phyloP scores from a whole-genome alignment of 768 basidiomycete genomes.

The Galerina sulciceps region DNA sequence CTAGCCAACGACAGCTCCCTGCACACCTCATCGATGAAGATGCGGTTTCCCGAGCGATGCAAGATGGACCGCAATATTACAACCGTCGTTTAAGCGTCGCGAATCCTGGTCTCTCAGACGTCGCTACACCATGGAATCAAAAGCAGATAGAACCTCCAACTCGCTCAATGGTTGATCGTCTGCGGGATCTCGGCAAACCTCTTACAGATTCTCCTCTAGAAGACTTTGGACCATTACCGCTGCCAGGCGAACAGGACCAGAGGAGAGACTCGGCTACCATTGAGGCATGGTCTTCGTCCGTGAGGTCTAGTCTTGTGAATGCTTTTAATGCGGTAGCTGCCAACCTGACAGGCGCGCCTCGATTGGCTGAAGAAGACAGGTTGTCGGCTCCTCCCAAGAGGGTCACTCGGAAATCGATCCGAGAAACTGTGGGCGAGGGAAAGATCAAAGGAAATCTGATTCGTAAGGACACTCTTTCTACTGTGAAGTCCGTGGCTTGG shows the following conservation, averaged over 20 bases:
- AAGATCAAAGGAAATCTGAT: background rate
- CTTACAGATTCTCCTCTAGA: conserved; percentile 14
- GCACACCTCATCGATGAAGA: conserved; percentile 31
- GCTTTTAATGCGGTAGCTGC: conserved; percentile 55
- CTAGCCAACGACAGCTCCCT: conserved; percentile 28
- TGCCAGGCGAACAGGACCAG: conserved; percentile 27
- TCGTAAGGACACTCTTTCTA: conserved; percentile 13
- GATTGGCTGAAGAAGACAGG: conserved; percentile 21
- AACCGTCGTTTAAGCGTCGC: background rate
- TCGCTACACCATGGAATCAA: background rate
- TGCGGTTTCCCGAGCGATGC: conserved; percentile 13
- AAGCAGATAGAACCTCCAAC: background rate
- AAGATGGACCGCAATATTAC: background rate
- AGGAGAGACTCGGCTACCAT: conserved; percentile 3
- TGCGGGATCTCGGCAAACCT: conserved; percentile 24
- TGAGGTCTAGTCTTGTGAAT: conserved; percentile 37
- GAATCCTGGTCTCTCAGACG: background rate
- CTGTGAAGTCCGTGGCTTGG: conserved; percentile 34
- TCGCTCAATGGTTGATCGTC: conserved; percentile 22
- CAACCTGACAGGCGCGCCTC: conserved; percentile 32
- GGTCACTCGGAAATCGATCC: conserved; percentile 20
- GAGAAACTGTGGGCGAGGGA: conserved; percentile 9
- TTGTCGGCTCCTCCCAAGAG: conserved; percentile 27
- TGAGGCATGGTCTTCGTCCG: conserved; percentile 22
- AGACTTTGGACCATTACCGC: conserved; percentile 25